Evolutionary conservation across 345 rosid genomes (phyloP).

Genomic region (Jatropha curcas): DNA sequence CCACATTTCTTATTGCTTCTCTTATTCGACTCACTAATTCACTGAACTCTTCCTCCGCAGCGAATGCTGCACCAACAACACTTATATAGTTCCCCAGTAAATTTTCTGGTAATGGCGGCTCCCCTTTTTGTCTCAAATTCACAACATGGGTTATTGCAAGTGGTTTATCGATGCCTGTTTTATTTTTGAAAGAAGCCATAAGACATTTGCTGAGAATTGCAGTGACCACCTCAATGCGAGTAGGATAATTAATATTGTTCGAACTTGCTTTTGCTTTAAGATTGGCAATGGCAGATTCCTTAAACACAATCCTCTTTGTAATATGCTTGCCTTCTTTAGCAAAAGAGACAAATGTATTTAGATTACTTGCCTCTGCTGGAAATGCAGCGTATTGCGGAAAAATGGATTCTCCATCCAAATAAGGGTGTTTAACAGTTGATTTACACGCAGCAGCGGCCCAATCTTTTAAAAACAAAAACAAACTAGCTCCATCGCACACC

Average conservation of each 20-base stretch:
- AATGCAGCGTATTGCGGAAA: neutral
- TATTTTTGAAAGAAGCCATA: constrained; percentile 28
- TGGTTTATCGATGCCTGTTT: constrained; percentile 21
- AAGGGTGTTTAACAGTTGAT: neutral
- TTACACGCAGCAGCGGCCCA: neutral
- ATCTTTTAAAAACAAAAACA: neutral
- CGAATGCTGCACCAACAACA: constrained; percentile 1
- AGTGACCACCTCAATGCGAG: constrained; percentile 47
- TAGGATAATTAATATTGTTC: constrained; percentile 32
- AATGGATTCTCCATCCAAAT: neutral
- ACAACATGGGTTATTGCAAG: constrained; percentile 30
- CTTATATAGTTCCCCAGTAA: constrained; percentile 44
- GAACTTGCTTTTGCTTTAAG: constrained; percentile 30
- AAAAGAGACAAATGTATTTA: neutral
- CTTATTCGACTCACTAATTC: constrained; percentile 9
- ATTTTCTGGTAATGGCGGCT: constrained; percentile 30
- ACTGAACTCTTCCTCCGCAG: constrained; percentile 6
- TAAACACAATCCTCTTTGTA: constrained; percentile 44
- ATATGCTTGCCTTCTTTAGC: constrained; percentile 8
- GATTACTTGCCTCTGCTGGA: neutral
- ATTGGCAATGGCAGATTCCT: constrained; percentile 30
- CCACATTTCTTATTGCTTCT: neutral
- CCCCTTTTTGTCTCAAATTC: constrained; percentile 29
- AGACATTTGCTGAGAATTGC: constrained; percentile 45
- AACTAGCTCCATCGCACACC: neutral